Evolutionary conservation across 2,329 filamentous ascomycete genomes (phyloP), one percentile per base, ranked within the genome.

Genomic region (Sporothrix pseudoabietina): DNA sequence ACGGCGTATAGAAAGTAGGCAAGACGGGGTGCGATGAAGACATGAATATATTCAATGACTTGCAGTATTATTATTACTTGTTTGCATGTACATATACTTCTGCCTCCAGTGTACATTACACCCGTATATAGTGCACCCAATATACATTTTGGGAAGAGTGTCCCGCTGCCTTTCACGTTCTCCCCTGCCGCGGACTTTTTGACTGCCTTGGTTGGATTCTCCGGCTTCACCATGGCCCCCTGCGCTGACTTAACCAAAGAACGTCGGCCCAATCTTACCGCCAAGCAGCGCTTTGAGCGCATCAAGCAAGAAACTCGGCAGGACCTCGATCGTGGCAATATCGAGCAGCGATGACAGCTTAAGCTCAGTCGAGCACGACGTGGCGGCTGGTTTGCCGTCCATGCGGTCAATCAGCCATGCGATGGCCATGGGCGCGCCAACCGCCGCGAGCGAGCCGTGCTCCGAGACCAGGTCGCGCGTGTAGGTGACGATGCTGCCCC

Each of bases 1-100:
- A n/a, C n/a, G n/a, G n/a, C n/a, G n/a, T n/a, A 87, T 73, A 78
- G 85, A 73, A 86, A 85, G 44, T 32, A 22, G n/a, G 19, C 3
- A 22, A 5, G 5, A 5, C 47, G 2, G 47, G 35, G 9, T 32
- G 22, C 35, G 30, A 14, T 9, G 32, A 6, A 12, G 26, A 14
- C 8, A 30, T 8, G 8, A 39, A 1, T 19, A 8, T 7, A 39
- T 39, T 61, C 57, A 32, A 19, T 8, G 30, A 10, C 30, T 26
- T 26, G 26, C 26, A 7, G 30, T 10, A 61, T 39, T 61, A 19
- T 35, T 39, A n/a, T 35, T 35, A 30, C 26, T 5, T 32, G 4
- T 16, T 8, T 57, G 6, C 26, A 32, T 57, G 39, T 14, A 61
- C 16, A 39, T 61, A 39, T 35, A 16, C 14, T 19, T 16, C 14